phyloP scores from a whole-genome alignment of 75 land plant genomes.

The Ceratopteris richardii region DNA sequence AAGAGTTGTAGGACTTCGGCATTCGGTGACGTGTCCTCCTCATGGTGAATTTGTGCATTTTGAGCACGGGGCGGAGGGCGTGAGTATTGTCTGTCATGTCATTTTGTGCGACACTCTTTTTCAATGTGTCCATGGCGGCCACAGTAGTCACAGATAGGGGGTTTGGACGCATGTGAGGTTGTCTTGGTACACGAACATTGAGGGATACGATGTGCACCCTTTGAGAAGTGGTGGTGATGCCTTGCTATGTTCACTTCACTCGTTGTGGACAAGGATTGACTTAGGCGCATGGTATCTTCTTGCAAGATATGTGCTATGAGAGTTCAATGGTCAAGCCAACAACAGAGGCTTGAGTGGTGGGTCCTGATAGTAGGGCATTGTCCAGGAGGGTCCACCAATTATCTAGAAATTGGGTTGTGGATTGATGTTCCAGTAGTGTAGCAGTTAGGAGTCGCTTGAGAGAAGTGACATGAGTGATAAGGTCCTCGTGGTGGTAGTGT shows the following conservation, averaged over 20 bases:
- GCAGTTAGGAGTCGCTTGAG: not conserved
- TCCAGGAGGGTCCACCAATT: not conserved
- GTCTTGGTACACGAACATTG: not conserved
- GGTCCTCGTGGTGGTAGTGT: slow-evolving; percentile 3
- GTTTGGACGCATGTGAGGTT: not conserved
- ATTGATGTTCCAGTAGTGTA: not conserved
- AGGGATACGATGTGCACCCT: not conserved
- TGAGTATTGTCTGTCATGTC: not conserved
- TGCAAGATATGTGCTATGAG: not conserved
- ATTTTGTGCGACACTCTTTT: not conserved
- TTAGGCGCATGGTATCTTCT: not conserved
- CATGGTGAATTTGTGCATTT: too few relatives aligned
- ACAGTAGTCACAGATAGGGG: not conserved
- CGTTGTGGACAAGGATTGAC: not conserved
- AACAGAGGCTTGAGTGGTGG: not conserved
- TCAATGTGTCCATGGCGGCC: not conserved
- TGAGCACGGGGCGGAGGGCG: not conserved
- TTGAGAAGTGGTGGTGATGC: not conserved
- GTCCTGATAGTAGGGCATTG: slow-evolving; percentile 1
- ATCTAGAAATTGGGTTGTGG: not conserved
- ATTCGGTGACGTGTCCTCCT: not conserved
- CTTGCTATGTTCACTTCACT: not conserved
- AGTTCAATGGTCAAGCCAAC: not conserved
- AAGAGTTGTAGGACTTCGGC: not conserved
- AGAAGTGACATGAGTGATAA: not conserved